phyloP scores from a whole-genome alignment of 129 eudicot species.

The Centaurea solstitialis region DNA sequence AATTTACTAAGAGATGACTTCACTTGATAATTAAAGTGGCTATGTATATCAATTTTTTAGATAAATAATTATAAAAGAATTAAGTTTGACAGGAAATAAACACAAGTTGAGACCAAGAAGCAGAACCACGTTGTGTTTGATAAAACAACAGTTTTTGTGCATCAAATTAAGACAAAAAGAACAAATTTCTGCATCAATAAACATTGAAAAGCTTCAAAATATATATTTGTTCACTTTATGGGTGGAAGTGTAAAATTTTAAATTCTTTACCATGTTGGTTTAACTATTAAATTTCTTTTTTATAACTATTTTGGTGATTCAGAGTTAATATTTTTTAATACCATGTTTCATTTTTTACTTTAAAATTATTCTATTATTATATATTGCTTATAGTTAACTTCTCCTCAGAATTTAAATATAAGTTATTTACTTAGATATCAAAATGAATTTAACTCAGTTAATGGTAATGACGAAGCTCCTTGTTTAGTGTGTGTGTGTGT shows the following conservation, averaged over 20 bases:
- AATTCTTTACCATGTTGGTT: constrained; percentile 24
- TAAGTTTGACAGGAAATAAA: not conserved
- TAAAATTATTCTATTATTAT: not conserved
- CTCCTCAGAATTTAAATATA: not conserved
- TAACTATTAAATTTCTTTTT: not conserved
- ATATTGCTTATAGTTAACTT: not conserved
- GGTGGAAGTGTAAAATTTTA: constrained; percentile 15
- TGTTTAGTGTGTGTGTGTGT: too few relatives aligned
- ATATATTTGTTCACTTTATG: constrained; percentile 14
- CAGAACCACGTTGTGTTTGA: constrained; percentile 27
- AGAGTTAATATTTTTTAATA: not conserved
- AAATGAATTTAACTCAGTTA: not conserved
- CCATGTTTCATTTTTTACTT: constrained; percentile 16
- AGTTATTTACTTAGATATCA: not conserved
- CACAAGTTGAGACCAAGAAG: not conserved
- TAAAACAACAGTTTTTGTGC: constrained; percentile 10
- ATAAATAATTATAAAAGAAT: not conserved
- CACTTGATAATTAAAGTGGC: too few relatives aligned
- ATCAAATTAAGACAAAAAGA: constrained; percentile 31
- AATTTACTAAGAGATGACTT: too few relatives aligned
- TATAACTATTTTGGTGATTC: not conserved
- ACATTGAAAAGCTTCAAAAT: constrained; percentile 19
- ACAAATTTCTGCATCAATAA: constrained; percentile 29
- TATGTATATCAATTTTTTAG: too few relatives aligned
- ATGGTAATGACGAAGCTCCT: too few relatives aligned